phyloP scores from a whole-genome alignment of 352 stramenopile genomes.

The Globisporangium solare region DNA sequence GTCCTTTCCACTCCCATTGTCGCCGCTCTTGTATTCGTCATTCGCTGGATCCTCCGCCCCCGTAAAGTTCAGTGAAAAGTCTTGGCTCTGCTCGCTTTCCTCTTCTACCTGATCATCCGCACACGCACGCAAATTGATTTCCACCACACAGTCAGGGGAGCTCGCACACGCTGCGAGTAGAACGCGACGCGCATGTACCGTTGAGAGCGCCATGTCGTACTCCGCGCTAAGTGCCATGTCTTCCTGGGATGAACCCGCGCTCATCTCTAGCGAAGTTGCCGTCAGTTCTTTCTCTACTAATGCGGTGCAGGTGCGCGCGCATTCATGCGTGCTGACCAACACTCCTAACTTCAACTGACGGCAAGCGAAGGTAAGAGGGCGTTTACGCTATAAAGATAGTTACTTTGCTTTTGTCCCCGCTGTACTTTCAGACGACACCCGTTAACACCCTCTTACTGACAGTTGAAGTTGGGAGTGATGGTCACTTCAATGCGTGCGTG shows the following conservation, averaged over 20 bases:
- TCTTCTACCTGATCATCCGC: slow-evolving; percentile 2
- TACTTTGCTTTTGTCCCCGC: too few species aligned
- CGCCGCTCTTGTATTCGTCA: not conserved
- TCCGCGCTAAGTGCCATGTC: slow-evolving; percentile 3
- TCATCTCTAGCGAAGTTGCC: not conserved
- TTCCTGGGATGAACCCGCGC: not conserved
- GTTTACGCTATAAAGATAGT: not conserved
- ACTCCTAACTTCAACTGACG: slow-evolving; percentile 10
- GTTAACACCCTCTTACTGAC: not conserved
- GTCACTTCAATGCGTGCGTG: too few species aligned
- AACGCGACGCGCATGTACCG: not conserved
- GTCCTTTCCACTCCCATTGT: too few species aligned
- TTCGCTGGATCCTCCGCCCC: not conserved
- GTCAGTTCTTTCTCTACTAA: too few species aligned
- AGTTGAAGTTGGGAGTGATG: too few species aligned
- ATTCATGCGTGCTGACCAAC: not conserved
- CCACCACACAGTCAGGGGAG: not conserved
- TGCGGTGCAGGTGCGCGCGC: not conserved
- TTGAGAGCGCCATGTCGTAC: slow-evolving; percentile 2
- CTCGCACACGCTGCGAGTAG: not conserved
- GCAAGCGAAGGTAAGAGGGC: not conserved
- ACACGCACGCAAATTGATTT: not conserved
- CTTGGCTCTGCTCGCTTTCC: slow-evolving; percentile 5
- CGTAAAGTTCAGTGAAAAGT: not conserved
- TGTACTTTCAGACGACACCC: not conserved